phyloP scores from a whole-genome alignment of 2,329 filamentous ascomycete species.

The Rutstroemia sydowiana region DNA sequence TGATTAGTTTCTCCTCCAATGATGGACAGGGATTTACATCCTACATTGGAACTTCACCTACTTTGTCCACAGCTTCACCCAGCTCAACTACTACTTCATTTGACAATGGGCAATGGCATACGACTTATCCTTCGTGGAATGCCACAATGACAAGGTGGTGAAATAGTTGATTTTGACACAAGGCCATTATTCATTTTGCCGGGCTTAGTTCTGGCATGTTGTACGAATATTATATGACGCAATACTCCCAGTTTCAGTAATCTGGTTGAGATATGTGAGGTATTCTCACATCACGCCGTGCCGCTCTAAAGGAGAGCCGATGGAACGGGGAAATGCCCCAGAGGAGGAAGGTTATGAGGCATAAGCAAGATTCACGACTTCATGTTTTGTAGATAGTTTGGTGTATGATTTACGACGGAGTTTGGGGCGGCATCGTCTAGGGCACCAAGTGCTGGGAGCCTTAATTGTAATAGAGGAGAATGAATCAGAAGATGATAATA shows the following conservation, averaged over 20 bases:
- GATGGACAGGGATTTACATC: slow-evolving; percentile 4
- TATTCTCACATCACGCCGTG: too few species aligned
- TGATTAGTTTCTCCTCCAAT: neutral
- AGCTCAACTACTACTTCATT: slow-evolving; percentile 14
- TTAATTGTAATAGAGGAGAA: neutral
- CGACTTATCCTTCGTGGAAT: slow-evolving; percentile 26
- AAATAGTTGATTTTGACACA: neutral
- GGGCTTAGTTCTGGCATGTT: neutral
- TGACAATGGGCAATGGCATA: slow-evolving; percentile 29
- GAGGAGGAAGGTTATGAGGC: too few species aligned
- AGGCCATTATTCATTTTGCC: too few species aligned
- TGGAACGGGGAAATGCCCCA: too few species aligned
- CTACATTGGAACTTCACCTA: slow-evolving; percentile 1
- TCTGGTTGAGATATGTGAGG: too few species aligned
- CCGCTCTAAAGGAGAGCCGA: too few species aligned
- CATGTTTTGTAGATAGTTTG: neutral
- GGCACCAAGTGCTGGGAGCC: slow-evolving; percentile 29
- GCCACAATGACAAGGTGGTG: neutral
- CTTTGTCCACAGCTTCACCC: slow-evolving; percentile 5
- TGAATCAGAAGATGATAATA: neutral
- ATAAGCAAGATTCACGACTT: neutral
- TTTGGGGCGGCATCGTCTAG: neutral
- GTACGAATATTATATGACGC: neutral
- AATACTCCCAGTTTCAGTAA: too few species aligned
- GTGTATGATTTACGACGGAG: neutral